Base-by-base conservation (phyloP, 2,329 filamentous ascomycete genomes). In the Dryadomyces sulphureus region DNA sequence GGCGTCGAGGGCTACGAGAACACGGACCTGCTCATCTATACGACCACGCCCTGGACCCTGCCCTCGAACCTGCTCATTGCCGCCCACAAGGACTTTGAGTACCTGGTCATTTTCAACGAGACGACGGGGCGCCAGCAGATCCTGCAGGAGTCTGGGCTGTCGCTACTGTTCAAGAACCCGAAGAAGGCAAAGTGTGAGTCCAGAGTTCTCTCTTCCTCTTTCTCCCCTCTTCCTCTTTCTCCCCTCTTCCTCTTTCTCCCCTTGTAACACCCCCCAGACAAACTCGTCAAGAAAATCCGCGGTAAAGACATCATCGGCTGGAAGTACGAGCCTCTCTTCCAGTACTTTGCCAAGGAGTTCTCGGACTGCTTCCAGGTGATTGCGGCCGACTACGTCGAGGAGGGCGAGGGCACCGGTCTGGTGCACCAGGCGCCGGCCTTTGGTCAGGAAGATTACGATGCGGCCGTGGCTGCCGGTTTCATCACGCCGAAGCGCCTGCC, bases 351-450 rank as follows among this genome's bases (percentile, higher is more conserved):
- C 55, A 84, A 92, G 11, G 77, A 90, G 40, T 95, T 92, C 70
- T 85, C 90, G 63, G 84, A 93, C 47, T 63, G 78, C 4, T 95
- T 94, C 72, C 77, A 73, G 55, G 83, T 95, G 5, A 60, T 94
- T 52, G 88, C 84, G 54, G 90, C 84, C 34, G 78, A 72, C 7
- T 95, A 95, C 57, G 89, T 95, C 48, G 92, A 85, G 22, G 79
- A 83, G 25, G 88, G 92, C 49, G 88, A 86, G 57, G 90, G 90
- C 78, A 86, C 87, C 30, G 90, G 90, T 58, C 83, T 96, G 51
- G 90, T 96, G 39, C 90, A 96, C 63, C 88, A 95, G 63, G 76
- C 90, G 5, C 90, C 90, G 2, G 87, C 88, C 1, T 95, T 90
- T 59, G 90, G 90, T 74, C 86, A 95, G 65, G 90, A 95, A 53